A percentile compares a stretch with the other conserved stretches of the same genome.
phyloP scores from a whole-genome alignment of 345 rosid species.

The Mercurialis annua region DNA sequence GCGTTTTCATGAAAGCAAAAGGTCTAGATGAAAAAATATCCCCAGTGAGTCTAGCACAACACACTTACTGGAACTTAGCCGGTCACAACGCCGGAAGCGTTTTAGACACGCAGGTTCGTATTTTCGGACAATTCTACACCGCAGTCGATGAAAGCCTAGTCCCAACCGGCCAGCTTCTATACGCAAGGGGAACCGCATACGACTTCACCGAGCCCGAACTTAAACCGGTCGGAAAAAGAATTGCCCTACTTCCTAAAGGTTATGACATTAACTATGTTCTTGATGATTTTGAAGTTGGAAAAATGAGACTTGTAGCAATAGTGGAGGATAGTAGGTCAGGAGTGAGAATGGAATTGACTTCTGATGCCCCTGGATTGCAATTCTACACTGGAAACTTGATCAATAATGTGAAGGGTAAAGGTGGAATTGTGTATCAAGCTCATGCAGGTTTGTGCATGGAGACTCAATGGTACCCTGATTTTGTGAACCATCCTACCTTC shows the following conservation, averaged over 20 bases:
- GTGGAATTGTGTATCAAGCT: conserved; percentile 50
- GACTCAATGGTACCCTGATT: conserved; percentile 73
- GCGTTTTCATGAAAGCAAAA: conserved; percentile 60
- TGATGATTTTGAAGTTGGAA: conserved; percentile 25
- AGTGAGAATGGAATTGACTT: conserved; percentile 54
- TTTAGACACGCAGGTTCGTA: conserved; percentile 49
- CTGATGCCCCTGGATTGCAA: conserved; percentile 68
- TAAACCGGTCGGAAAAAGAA: conserved; percentile 43
- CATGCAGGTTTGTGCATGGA: conserved; percentile 70
- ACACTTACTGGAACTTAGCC: conserved; percentile 82
- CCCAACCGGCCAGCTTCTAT: conserved; percentile 58
- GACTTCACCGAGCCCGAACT: conserved; percentile 65
- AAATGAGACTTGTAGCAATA: conserved; percentile 44
- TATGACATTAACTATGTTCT: conserved; percentile 75
- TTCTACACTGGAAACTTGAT: conserved; percentile 52
- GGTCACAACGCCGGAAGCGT: conserved; percentile 69
- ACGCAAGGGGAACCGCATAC: conserved; percentile 65
- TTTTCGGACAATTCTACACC: conserved; percentile 50
- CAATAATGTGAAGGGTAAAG: conserved; percentile 54
- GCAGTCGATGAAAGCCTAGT: conserved; percentile 50
- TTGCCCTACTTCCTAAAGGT: conserved; percentile 48
- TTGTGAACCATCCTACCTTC: conserved; percentile 60
- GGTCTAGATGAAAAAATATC: conserved; percentile 52
- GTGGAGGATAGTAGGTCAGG: conserved; percentile 58
- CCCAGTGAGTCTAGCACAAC: conserved; percentile 76